Evolutionary conservation across 495 filamentous ascomycete species (phyloP).

Genomic region (Penicillium roqueforti): DNA sequence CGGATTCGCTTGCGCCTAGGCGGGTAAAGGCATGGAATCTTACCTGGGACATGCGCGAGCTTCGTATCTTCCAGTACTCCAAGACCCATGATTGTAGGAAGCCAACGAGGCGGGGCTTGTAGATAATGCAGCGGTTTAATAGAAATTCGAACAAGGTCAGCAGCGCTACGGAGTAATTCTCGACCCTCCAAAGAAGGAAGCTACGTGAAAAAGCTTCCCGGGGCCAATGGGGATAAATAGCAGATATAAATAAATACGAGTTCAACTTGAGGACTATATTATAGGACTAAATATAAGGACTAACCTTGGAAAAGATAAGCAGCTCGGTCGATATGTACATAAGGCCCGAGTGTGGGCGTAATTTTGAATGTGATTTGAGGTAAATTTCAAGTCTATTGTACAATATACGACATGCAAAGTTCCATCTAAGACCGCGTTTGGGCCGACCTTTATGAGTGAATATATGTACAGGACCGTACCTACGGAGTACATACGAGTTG

Average conservation of each 20-base stretch:
- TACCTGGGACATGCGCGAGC: slow-evolving; percentile 71
- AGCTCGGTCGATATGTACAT: background rate
- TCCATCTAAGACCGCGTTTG: background rate
- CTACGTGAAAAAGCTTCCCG: background rate
- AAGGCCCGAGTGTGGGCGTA: background rate
- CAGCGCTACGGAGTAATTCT: background rate
- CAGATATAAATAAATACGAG: background rate
- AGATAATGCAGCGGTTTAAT: background rate
- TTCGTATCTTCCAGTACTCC: slow-evolving; percentile 67
- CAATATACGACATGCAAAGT: background rate
- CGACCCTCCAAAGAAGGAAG: background rate
- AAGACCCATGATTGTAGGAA: slow-evolving; percentile 63
- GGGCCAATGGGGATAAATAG: background rate
- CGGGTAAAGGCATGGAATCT: background rate
- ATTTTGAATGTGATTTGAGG: background rate
- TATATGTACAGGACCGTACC: background rate
- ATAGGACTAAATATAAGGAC: background rate
- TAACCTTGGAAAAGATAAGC: background rate
- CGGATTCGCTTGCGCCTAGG: background rate
- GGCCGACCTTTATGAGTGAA: background rate
- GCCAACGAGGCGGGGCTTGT: background rate
- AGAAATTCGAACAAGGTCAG: background rate
- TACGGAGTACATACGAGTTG: too few species aligned
- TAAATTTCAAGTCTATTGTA: background rate
- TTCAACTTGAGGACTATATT: background rate